Evolutionary conservation across 352 stramenopile species (phyloP).

Genomic region (Pythium brachiatum): DNA sequence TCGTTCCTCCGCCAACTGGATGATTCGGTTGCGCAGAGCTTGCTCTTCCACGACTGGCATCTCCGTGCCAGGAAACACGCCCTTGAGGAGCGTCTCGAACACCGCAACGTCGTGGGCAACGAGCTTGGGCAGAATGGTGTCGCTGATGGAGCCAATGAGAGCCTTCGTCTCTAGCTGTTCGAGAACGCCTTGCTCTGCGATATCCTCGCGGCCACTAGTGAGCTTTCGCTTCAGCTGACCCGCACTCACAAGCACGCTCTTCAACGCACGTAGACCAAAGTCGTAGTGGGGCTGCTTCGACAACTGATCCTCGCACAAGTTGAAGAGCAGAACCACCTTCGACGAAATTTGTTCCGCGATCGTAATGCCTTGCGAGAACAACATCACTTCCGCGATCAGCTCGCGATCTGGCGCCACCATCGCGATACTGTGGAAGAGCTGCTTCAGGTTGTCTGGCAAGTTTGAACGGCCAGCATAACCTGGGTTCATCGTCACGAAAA

Average conservation of each 20-base stretch:
- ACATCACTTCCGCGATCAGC: slow-evolving; percentile 99
- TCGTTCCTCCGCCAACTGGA: slow-evolving; percentile 90
- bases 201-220: slow-evolving; percentile 41
- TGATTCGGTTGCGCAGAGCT: slow-evolving; percentile 83
- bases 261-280: slow-evolving; percentile 99
- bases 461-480: slow-evolving; percentile 98
- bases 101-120: slow-evolving; percentile 96
- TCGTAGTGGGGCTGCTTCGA: slow-evolving; percentile 99
- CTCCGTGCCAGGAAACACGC: slow-evolving; percentile 95
- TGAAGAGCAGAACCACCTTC: slow-evolving; percentile 98
- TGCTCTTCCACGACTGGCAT: slow-evolving; percentile 86
- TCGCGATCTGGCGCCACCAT: slow-evolving; percentile 99
- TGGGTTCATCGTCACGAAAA: slow-evolving; percentile 99
- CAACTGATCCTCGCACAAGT: slow-evolving; percentile 97
- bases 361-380: slow-evolving; percentile 99
- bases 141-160: slow-evolving; percentile 97
- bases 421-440: slow-evolving; percentile 99
- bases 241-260: slow-evolving; percentile 98
- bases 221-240: slow-evolving; percentile 97
- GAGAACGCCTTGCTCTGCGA: slow-evolving; percentile 33
- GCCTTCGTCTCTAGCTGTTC: slow-evolving; percentile 91
- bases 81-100: slow-evolving; percentile 95
- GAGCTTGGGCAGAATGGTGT: slow-evolving; percentile 99
- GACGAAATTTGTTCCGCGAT: slow-evolving; percentile 96
- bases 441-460: slow-evolving; percentile 98